A percentile compares a stretch with the other conserved stretches of the same genome.
These are phyloP conservation scores for Leucogyrophana mollusca DNA, from an alignment of 768 basidiomycete genomes.

Conservation along the genomic window DNA sequence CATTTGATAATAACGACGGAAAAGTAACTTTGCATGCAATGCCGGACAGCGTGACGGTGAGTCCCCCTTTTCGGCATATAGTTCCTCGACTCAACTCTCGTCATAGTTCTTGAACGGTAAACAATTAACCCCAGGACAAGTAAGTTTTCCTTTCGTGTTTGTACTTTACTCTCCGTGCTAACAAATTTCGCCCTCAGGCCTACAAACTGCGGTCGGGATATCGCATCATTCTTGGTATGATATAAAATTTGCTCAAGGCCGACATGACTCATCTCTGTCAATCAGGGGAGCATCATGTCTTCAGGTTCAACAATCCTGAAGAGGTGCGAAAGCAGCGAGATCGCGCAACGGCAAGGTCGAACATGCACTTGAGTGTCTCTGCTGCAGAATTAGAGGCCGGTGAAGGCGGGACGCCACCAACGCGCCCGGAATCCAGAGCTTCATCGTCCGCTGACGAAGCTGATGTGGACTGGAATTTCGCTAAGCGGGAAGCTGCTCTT, in stretches of 20 bases:
- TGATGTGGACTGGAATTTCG: conserved; percentile 97
- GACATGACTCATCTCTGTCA: conserved; percentile 6
- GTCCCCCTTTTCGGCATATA: conserved; percentile 15
- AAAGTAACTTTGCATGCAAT: conserved; percentile 80
- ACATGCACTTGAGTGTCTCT: conserved; percentile 60
- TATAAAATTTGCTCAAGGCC: conserved; percentile 3
- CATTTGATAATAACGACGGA: conserved; percentile 84
- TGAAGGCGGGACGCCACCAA: conserved; percentile 45
- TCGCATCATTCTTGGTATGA: conserved; percentile 90
- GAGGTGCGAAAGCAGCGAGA: conserved; percentile 91
- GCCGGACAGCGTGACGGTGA: conserved; percentile 80
- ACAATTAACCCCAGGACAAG: conserved; percentile 74
- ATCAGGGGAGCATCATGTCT: conserved; percentile 92
- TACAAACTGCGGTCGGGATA: conserved; percentile 91
- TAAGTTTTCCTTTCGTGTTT: conserved; percentile 32
- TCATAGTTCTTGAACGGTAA: conserved; percentile 90
- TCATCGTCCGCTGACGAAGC: conserved; percentile 64
- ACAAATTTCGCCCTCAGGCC: conserved; percentile 46
- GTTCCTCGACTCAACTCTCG: conserved; percentile 14
- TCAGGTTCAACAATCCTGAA: conserved; percentile 95
- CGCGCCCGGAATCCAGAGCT: conserved; percentile 78
- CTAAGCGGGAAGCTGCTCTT: conserved; percentile 90
- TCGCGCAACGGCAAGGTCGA: conserved; percentile 72
- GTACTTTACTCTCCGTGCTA: too few relatives aligned
- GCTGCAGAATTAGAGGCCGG: conserved; percentile 63